phyloP scores from a whole-genome alignment of 2,329 filamentous ascomycete species.

The Capronia americana region DNA sequence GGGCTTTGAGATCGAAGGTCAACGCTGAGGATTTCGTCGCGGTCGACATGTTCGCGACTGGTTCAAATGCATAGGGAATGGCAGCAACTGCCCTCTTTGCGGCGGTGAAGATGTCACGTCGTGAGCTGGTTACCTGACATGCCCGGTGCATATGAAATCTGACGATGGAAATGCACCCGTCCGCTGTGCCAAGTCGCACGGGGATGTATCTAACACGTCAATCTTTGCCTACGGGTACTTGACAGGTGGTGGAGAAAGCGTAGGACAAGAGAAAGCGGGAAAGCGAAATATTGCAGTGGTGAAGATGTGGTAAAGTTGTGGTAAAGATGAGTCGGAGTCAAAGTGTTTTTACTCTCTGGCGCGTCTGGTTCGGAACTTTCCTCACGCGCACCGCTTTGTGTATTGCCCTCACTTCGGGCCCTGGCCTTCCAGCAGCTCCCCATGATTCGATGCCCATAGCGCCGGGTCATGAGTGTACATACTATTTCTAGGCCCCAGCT shows the following conservation, averaged over 20 bases:
- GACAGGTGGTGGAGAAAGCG: slow-evolving; percentile 8
- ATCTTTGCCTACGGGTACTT: slow-evolving; percentile 20
- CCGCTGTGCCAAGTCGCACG: slow-evolving; percentile 26
- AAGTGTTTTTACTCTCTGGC: background rate
- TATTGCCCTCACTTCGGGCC: background rate
- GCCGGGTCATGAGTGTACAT: slow-evolving; percentile 20
- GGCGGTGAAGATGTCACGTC: slow-evolving; percentile 37
- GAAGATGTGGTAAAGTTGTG: background rate
- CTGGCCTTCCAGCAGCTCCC: background rate
- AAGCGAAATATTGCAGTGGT: slow-evolving; percentile 2
- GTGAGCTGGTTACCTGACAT: slow-evolving; percentile 22
- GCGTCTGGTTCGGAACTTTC: slow-evolving; percentile 18
- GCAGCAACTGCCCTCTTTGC: slow-evolving; percentile 14
- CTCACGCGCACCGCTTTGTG: slow-evolving; percentile 2
- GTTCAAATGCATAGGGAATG: slow-evolving; percentile 34
- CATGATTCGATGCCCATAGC: slow-evolving; percentile 27
- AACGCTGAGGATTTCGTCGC: slow-evolving; percentile 62
- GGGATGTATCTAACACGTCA: slow-evolving; percentile 27
- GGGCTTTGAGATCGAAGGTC: slow-evolving; percentile 77
- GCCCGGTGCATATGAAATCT: slow-evolving; percentile 32
- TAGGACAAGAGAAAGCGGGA: slow-evolving; percentile 15
- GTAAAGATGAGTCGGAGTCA: background rate
- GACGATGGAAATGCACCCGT: slow-evolving; percentile 21
- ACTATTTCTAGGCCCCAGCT: background rate
- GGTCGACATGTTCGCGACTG: slow-evolving; percentile 35